phyloP scores from a whole-genome alignment of 805 yeast genomes.

The Jamesozyma jinghongensis region DNA sequence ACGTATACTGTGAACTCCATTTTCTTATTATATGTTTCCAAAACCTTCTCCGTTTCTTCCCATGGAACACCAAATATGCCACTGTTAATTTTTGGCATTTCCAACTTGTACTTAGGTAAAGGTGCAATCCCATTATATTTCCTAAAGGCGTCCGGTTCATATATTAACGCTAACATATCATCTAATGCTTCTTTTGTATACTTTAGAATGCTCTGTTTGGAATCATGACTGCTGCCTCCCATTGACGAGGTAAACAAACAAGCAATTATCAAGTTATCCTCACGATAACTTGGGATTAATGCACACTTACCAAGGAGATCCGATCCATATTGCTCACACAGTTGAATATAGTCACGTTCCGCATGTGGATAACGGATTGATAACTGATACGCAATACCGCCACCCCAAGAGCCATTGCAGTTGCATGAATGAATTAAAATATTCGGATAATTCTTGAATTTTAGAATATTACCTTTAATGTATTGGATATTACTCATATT shows the following conservation, averaged over 20 bases:
- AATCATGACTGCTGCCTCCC: conserved; percentile 37
- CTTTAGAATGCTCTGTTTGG: conserved; percentile 38
- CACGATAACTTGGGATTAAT: conserved; percentile 19
- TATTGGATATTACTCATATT: conserved; percentile 14
- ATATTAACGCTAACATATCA: conserved; percentile 30
- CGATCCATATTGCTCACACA: conserved; percentile 18
- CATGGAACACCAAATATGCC: conserved; percentile 79
- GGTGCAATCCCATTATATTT: conserved; percentile 1
- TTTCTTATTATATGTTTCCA: conserved; percentile 25
- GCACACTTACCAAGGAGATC: conserved; percentile 40
- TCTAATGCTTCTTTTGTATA: conserved; percentile 43
- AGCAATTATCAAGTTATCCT: conserved; percentile 34
- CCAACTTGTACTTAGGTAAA: conserved; percentile 25
- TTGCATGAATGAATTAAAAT: conserved; percentile 74
- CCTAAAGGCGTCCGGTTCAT: conserved; percentile 4
- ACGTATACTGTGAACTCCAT: conserved; percentile 16
- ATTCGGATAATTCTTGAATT: conserved; percentile 23
- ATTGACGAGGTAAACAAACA: conserved; percentile 66
- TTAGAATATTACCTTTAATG: conserved; percentile 15
- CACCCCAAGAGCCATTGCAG: conserved; percentile 75
- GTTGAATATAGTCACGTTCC: conserved; percentile 36
- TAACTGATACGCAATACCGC: conserved; percentile 65
- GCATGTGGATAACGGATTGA: conserved; percentile 47
- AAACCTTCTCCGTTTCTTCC: conserved; percentile 51
- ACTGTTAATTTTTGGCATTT: conserved; percentile 72